phyloP scores from a whole-genome alignment of 495 filamentous ascomycete genomes.

The Amorphotheca resinae region DNA sequence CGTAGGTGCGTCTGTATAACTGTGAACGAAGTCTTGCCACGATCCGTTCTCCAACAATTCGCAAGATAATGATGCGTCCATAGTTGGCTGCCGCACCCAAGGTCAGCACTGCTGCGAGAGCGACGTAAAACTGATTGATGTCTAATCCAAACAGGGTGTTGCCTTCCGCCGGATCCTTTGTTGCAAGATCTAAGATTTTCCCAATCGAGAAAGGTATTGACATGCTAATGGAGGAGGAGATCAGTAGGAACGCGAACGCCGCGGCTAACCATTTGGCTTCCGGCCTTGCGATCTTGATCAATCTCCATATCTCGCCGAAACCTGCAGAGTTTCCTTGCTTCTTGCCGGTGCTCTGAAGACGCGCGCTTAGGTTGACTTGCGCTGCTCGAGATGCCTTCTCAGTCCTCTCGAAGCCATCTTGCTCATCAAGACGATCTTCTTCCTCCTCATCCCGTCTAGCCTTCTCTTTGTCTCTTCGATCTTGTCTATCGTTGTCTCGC shows the following conservation, averaged over 20 bases:
- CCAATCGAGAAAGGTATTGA: constrained; percentile 93
- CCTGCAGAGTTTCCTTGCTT: constrained; percentile 49
- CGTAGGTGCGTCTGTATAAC: constrained; percentile 79
- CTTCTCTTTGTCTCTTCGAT: constrained; percentile 18
- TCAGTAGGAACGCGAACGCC: constrained; percentile 71
- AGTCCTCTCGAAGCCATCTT: constrained; percentile 14
- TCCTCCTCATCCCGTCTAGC: constrained; percentile 17
- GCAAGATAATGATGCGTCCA: constrained; percentile 79
- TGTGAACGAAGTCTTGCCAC: constrained; percentile 80
- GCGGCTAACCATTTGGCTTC: constrained; percentile 66
- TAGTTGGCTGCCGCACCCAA: constrained; percentile 81
- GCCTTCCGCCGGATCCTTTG: constrained; percentile 39
- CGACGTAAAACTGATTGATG: constrained; percentile 64
- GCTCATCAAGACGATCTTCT: constrained; percentile 13
- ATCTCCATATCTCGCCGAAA: constrained; percentile 66
- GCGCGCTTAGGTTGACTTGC: constrained; percentile 78
- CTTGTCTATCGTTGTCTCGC: constrained; percentile 16
- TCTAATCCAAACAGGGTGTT: constrained; percentile 60
- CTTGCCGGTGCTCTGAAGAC: constrained; percentile 60
- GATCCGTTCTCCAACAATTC: constrained; percentile 92
- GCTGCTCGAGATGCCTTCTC: constrained; percentile 82
- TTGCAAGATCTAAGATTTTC: constrained; percentile 82
- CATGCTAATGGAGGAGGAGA: constrained; percentile 86
- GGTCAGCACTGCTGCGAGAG: constrained; percentile 53
- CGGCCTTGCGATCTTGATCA: constrained; percentile 78